A percentile compares a stretch with the other conserved stretches of the same genome.
Evolutionary conservation across 257 asterid species (phyloP).

Genomic region (Ilex aquifolium): DNA sequence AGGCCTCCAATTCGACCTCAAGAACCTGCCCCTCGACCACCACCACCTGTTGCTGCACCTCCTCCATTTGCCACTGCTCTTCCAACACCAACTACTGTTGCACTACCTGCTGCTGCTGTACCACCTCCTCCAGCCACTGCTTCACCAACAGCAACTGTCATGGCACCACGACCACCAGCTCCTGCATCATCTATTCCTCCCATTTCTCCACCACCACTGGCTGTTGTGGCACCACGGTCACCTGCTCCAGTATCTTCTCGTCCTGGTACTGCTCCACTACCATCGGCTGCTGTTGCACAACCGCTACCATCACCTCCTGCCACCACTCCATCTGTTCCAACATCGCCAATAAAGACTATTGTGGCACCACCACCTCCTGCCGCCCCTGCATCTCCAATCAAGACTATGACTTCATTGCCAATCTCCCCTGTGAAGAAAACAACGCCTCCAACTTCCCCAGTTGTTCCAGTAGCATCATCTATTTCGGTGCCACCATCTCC

Average conservation of each 20-base stretch:
- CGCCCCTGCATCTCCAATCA: constrained; percentile 6
- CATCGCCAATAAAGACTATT: neutral
- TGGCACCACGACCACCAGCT: constrained; percentile 4
- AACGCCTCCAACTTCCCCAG: neutral
- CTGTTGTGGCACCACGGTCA: constrained; percentile 11
- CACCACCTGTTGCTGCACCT: constrained; percentile 4
- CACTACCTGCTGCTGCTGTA: neutral
- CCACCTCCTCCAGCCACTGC: constrained; percentile 2
- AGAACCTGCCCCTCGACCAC: constrained; percentile 7
- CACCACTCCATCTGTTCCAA: too few species aligned
- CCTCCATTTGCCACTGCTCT: constrained; percentile 4
- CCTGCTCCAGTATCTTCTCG: neutral
- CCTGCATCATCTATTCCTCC: neutral
- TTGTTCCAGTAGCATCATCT: neutral
- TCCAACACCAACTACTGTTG: constrained; percentile 1
- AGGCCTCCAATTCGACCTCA: constrained; percentile 14
- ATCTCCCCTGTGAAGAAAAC: neutral
- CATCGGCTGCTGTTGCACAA: constrained; percentile 1
- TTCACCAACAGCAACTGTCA: constrained; percentile 12
- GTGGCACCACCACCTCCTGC: constrained; percentile 6
- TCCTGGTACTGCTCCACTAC: neutral
- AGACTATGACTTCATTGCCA: neutral
- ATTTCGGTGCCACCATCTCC: neutral
- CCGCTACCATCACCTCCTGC: constrained; percentile 7
- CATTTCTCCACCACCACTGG: neutral